A percentile compares a stretch with the other conserved stretches of the same genome.
Evolutionary conservation across 495 filamentous ascomycete genomes (phyloP).

Genomic region (Sporormia fimetaria): DNA sequence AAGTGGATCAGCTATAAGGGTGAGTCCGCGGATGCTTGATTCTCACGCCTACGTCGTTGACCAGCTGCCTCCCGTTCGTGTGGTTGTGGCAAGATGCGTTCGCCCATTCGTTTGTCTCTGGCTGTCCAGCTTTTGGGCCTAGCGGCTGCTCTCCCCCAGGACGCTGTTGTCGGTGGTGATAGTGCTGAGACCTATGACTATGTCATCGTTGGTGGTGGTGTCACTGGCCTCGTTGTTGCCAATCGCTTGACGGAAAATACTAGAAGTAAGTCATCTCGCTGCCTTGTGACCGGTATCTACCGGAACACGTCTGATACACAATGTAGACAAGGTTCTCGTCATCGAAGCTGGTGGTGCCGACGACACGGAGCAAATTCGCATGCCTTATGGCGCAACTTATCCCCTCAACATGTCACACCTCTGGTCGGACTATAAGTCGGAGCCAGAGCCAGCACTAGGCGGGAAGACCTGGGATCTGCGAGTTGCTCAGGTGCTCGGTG

Average conservation of each 20-base stretch:
- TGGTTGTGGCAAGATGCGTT: conserved; percentile 8
- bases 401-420: conserved; percentile 4
- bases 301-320: not conserved
- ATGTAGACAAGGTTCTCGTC: conserved; percentile 9
- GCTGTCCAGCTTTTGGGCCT: conserved; percentile 2
- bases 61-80: too few species aligned
- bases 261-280: conserved; percentile 2
- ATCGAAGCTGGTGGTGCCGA: conserved; percentile 14
- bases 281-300: too few species aligned
- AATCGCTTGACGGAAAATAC: conserved; percentile 30
- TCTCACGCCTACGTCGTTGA: conserved; percentile 2
- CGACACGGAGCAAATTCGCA: conserved; percentile 5
- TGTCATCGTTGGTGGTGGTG: conserved; percentile 35
- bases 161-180: not conserved
- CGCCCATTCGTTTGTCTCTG: conserved; percentile 4
- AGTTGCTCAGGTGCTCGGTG: conserved; percentile 33
- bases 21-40: conserved; percentile 2
- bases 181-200: conserved; percentile 3
- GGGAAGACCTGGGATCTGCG: conserved; percentile 5
- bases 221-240: conserved; percentile 34
- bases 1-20: too few species aligned
- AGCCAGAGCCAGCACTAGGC: conserved; percentile 6
- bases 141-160: conserved; percentile 1
- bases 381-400: conserved; percentile 4
- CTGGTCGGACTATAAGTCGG: conserved; percentile 1